Base-by-base conservation (phyloP, 257 asterid species). In the Solanum sitiens region DNA sequence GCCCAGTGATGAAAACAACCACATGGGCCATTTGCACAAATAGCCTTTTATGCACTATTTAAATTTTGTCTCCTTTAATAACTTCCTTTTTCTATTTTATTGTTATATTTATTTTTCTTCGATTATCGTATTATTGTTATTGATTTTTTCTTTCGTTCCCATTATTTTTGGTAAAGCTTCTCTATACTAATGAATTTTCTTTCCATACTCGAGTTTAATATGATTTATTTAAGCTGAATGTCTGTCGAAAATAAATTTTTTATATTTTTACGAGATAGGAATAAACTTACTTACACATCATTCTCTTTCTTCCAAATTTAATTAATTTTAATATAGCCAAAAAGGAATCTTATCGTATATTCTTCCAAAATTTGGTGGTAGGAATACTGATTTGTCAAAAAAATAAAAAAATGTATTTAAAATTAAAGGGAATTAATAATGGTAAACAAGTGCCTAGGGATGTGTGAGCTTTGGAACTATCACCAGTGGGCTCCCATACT, bases 201-300 rank as follows among this genome's bases (percentile, higher is more conserved):
- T 59, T 21, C 0, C 2, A 21, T 59, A 59, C 27, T 56, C 0
- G 1, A 59, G 5, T 21, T 59, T 59, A 5, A 59, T 59, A 56
- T 56, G 25, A 0, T 56, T 53, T 56, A 56, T 20, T 56, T 56
- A 18, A 56, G 0, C 0, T 18, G 4, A 53, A 53, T 16, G 0
- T 56, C 65, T 16, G 20, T 59, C 3, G 0, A 59, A 59, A 59
- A 3, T 0, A 56, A 20, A n/a, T n/a, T 56, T 0, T 56, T 0
- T 56, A 1, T 8, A 20, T 56, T 0, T 56, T 7, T 0, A 3
- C 1, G 18, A 56, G 65, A 0, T 20, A 20, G 0, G 0, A 1
- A 0, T 8, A 59, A 56, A 20, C 11, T 56, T 59, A 0, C 1
- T 2, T 3, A 59, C 6, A 59, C 0, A 1, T 59, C 6, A 3